Conservation (phyloP, 139 green algal species). For the Tetradesmus obliquus region DNA sequence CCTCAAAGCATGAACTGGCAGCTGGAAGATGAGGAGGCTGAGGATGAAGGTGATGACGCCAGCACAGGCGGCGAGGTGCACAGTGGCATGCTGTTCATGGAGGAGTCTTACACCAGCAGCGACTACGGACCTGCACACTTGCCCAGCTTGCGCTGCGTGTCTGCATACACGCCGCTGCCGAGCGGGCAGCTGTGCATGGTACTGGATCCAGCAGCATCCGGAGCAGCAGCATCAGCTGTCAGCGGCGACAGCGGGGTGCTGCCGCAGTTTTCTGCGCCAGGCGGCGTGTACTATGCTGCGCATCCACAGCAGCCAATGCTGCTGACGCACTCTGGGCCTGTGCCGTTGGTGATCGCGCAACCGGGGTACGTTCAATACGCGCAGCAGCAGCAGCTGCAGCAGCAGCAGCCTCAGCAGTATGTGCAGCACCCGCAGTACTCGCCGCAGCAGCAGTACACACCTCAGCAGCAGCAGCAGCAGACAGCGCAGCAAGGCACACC, state of each 20-base stretch:
- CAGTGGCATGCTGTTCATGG: neutral
- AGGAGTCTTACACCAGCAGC: constrained; percentile 22
- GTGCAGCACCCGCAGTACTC: neutral
- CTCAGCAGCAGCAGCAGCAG: neutral
- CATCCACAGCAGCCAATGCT: constrained; percentile 31
- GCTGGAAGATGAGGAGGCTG: neutral
- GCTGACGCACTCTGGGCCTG: constrained; percentile 2
- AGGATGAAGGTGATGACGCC: neutral
- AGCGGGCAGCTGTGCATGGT: constrained; percentile 45
- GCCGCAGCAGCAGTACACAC: neutral
- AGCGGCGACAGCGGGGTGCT: neutral
- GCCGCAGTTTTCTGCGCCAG: constrained; percentile 1
- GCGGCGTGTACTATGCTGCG: neutral
- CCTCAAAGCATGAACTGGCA: constrained; percentile 23
- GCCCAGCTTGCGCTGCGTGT: neutral
- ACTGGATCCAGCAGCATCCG: neutral
- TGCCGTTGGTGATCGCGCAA: constrained; percentile 17
- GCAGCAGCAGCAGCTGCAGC: constrained; percentile 2
- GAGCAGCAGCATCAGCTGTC: neutral
- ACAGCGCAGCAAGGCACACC: neutral
- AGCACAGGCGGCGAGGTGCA: neutral
- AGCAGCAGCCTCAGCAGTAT: neutral
- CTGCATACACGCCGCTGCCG: neutral
- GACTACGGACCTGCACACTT: neutral
- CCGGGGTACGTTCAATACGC: neutral